Evolutionary conservation across 257 asterid species (phyloP), one percentile per base, ranked within the genome.

Genomic region (Voacanga thouarsii): DNA sequence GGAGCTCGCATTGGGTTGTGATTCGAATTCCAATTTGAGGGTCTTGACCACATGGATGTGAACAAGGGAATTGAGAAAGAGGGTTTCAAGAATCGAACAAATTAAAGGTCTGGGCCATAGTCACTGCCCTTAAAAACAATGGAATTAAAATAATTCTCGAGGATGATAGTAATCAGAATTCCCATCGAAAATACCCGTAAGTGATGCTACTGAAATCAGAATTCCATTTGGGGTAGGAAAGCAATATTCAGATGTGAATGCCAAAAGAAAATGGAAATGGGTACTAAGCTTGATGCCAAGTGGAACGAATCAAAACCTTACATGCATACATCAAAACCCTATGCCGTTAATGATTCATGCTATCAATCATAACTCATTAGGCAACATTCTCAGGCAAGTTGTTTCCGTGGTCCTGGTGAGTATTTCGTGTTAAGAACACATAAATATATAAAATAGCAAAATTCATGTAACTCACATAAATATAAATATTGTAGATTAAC

Each of bases 41-140:
- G 94, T 21, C 94, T 93, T 59, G 96, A 92, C 71, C 91, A 89
- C 79, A 91, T 89, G 9, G 87, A 89, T 51, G 89, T 94, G 63
- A 87, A 81, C 77, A 90, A 93, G 82, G 97, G 90, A 85, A 85
- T 92, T 75, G 95, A 88, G 90, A 90, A 88, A 86, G 87, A 89
- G 81, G 97, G 97, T 44, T 87, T 92, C 86, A 78, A 92, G 87
- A 94, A 85, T 69, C 86, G 77, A 41, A 90, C 97, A 0, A 92
- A 89, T n/a, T n/a, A n/a, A n/a, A n/a, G 82, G 77, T 93, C 33
- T 90, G 95, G 96, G 91, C 95, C 0, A 47, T 89, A 7, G 96
- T 93, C 2, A 89, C 92, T 59, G 87, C 90, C 28, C 83, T 92
- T 72, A 90, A 86, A 76, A 81, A 78, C 87, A 85, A 87, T 18